These are phyloP conservation scores for Daldinia loculata DNA, from an alignment of 495 filamentous ascomycete species.

Conservation along the genomic window DNA sequence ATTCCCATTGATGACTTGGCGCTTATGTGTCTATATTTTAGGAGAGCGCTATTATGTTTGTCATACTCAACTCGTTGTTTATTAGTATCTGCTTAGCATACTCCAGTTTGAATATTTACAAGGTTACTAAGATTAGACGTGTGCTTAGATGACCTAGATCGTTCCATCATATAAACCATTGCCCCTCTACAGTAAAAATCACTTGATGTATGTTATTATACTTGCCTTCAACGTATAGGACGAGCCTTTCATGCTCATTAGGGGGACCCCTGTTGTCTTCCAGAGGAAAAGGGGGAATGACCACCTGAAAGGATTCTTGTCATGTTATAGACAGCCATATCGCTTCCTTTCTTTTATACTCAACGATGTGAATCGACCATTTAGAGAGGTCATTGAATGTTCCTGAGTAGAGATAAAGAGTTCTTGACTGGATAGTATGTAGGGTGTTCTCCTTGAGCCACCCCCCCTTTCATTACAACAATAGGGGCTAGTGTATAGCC, in stretches of 20 bases:
- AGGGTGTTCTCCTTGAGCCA: too few relatives aligned
- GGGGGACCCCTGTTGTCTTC: not conserved
- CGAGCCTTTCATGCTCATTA: not conserved
- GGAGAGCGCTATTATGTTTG: not conserved
- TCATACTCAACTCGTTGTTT: not conserved
- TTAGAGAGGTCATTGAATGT: too few relatives aligned
- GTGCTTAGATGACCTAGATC: not conserved
- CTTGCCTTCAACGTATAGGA: not conserved
- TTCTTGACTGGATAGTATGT: too few relatives aligned
- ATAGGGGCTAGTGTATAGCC: not conserved
- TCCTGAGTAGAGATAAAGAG: too few relatives aligned
- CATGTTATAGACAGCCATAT: not conserved
- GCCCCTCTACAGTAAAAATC: too few relatives aligned
- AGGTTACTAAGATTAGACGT: not conserved
- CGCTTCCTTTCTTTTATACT: not conserved
- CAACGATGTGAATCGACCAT: not conserved
- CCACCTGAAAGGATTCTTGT: not conserved
- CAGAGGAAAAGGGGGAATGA: not conserved
- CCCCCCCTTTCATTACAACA: not conserved
- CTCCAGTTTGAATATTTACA: not conserved
- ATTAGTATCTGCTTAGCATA: not conserved
- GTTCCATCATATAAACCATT: not conserved
- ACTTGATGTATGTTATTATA: too few relatives aligned
- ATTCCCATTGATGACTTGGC: conserved; percentile 1
- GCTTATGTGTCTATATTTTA: conserved; percentile 12